Evolutionary conservation across 257 asterid genomes (phyloP), one percentile per base, ranked within the genome.

Genomic region (Pogostemon cablin): DNA sequence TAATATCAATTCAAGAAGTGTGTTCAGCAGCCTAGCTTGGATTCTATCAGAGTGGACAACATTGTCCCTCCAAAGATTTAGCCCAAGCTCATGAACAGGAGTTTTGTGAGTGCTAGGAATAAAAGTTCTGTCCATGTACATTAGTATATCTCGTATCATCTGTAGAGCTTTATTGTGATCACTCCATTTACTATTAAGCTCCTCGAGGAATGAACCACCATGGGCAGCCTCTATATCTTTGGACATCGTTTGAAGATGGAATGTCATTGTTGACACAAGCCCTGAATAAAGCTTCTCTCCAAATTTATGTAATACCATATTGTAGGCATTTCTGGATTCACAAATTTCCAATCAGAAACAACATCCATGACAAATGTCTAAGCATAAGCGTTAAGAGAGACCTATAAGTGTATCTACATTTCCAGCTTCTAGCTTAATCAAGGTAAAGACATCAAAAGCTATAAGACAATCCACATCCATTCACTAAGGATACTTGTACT

Each of bases 81-180:
- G 80, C 55, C 98, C 98, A 15, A 91, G 95, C 83, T 91, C 96
- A 72, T 89, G 86, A 67, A 89, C 92, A 39, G 90, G 89, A 62
- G 88, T 83, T 77, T 90, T 91, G 61, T 82, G 89, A 55, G 83
- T 82, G 75, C 88, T 85, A 1, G 86, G 91, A 46, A 91, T 80
- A 74, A 86, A 91, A 61, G 96, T 91, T 67, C 98, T 72, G 79
- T 91, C 98, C 98, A 91, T 91, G 82, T 89, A 91, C 96, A 91
- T 87, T 73, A 89, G 67, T 72, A 91, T 91, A 78, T 91, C 95
- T 9, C 96, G 88, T 53, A 91, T 87, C 92, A 91, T 87, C 75
- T 91, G 98, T 78, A 91, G 71, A 62, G 96, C 95, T 78, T 89
- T 86, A 41, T 91, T 89, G 68, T 91, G 96, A 77, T 91, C 96